A percentile compares a stretch with the other conserved stretches of the same genome.
Conservation (phyloP, 2,329 filamentous ascomycete genomes). For the Stemphylium vesicarium region DNA sequence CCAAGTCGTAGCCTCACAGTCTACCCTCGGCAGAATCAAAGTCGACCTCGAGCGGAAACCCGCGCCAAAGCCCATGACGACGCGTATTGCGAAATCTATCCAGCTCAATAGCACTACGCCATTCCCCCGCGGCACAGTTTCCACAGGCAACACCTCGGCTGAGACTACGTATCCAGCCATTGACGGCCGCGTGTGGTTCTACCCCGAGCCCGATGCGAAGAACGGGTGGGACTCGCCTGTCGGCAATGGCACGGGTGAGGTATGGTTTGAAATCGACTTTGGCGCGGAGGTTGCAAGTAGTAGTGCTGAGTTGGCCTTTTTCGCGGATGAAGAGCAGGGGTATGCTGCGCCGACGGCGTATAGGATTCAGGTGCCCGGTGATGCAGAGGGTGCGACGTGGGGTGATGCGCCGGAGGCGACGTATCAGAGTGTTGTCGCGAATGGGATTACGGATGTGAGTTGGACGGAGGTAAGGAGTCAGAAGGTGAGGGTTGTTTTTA, state of each 20-base stretch:
- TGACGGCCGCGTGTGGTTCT: conserved; percentile 52
- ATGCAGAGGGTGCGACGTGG: conserved; percentile 28
- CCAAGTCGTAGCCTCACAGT: conserved; percentile 37
- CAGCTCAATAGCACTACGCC: conserved; percentile 39
- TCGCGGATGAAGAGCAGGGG: conserved; percentile 34
- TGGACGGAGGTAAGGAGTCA: conserved; percentile 36
- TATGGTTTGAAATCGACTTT: conserved; percentile 51
- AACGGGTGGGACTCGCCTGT: conserved; percentile 49
- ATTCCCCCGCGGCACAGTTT: conserved; percentile 44
- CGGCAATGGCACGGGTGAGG: conserved; percentile 29
- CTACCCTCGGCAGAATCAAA: conserved; percentile 33
- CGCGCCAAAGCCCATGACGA: conserved; percentile 33
- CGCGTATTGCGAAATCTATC: conserved; percentile 47
- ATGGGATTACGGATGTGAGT: conserved; percentile 46
- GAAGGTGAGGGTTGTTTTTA: conserved; percentile 43
- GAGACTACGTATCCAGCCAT: conserved; percentile 46
- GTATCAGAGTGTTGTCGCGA: conserved; percentile 38
- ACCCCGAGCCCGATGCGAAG: conserved; percentile 41
- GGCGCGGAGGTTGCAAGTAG: conserved; percentile 33
- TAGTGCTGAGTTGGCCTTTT: conserved; percentile 50
- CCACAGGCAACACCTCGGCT: conserved; percentile 27
- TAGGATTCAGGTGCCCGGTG: conserved; percentile 32
- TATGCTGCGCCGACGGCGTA: conserved; percentile 42
- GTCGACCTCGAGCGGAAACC: conserved; percentile 24
- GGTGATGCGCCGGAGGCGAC: conserved; percentile 31